Evolutionary conservation across 148 eudicot species (phyloP).

Genomic region (Arbutus unedo): DNA sequence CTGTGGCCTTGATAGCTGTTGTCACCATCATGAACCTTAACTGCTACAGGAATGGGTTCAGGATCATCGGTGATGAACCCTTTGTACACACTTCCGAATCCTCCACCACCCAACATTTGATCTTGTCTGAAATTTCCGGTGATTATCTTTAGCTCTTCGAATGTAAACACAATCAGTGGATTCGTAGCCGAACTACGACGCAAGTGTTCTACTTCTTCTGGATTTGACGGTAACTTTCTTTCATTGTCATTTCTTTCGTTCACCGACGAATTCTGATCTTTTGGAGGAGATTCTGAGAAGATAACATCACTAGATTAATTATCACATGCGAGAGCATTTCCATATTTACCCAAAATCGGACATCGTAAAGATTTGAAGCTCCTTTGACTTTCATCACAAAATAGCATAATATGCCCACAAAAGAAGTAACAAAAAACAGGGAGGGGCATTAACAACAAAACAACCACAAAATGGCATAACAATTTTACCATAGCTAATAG

Average conservation of each 20-base stretch:
- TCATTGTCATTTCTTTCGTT: conserved; percentile 31
- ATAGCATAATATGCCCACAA: neutral
- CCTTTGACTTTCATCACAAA: neutral
- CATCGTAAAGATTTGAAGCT: too few species aligned
- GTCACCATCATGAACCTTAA: conserved; percentile 85
- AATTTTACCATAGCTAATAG: neutral
- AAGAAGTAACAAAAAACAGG: neutral
- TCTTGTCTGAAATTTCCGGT: conserved; percentile 76
- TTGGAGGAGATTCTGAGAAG: conserved; percentile 44
- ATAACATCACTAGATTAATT: neutral
- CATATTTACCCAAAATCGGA: too few species aligned
- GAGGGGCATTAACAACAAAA: neutral
- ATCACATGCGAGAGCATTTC: neutral
- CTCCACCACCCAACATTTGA: conserved; percentile 80
- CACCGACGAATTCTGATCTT: conserved; percentile 29
- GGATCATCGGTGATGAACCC: conserved; percentile 51
- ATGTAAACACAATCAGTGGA: conserved; percentile 61
- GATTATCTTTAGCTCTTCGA: conserved; percentile 56
- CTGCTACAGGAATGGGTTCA: conserved; percentile 70
- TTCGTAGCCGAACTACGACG: conserved; percentile 60
- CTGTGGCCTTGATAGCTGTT: conserved; percentile 83
- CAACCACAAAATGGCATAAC: neutral
- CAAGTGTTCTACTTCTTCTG: conserved; percentile 80
- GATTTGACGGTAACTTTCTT: conserved; percentile 69
- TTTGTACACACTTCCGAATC: conserved; percentile 88